Percentiles rank a stretch among this genome's conserved stretches.
Evolutionary conservation across 2,329 filamentous ascomycete genomes (phyloP).

Genomic region (Pseudogymnoascus sp.): DNA sequence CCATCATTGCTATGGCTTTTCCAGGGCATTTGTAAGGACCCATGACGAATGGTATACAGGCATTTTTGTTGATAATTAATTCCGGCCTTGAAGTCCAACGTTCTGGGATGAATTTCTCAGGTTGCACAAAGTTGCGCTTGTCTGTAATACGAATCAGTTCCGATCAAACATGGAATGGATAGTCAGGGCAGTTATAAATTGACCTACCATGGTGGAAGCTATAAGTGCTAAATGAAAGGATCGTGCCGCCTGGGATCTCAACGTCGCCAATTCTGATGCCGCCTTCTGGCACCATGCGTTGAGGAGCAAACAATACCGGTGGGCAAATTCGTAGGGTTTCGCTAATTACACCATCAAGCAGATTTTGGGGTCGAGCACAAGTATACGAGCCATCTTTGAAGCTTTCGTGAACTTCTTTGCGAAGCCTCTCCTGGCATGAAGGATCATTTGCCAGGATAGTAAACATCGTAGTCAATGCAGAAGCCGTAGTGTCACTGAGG

Average conservation of each 20-base stretch:
- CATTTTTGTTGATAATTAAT: conserved; percentile 20
- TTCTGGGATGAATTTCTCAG: conserved; percentile 28
- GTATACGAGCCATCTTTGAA: conserved; percentile 13
- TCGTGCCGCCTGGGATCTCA: conserved; percentile 14
- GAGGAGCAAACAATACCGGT: conserved; percentile 17
- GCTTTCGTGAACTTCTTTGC: not conserved
- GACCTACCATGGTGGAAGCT: conserved; percentile 16
- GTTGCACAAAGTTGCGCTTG: conserved; percentile 14
- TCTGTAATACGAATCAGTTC: conserved; percentile 9
- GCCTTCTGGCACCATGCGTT: conserved; percentile 30
- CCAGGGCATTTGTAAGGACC: conserved; percentile 28
- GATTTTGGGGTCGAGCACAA: conserved; percentile 13
- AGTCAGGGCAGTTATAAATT: not conserved
- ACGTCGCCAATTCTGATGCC: conserved; percentile 22
- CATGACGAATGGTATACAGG: conserved; percentile 22
- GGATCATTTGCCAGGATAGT: conserved; percentile 5
- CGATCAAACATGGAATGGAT: not conserved
- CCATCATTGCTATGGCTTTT: conserved; percentile 28
- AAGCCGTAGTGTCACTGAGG: conserved; percentile 6
- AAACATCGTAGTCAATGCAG: conserved; percentile 6
- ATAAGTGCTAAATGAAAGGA: conserved; percentile 15
- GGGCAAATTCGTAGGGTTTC: conserved; percentile 19
- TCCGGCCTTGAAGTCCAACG: conserved; percentile 23
- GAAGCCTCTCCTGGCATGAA: conserved; percentile 5
- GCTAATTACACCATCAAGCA: conserved; percentile 19